A percentile compares a stretch with the other conserved stretches of the same genome.
Evolutionary conservation across 1,139 yeast species (phyloP).

Genomic region (Scheffersomyces segobiensis): DNA sequence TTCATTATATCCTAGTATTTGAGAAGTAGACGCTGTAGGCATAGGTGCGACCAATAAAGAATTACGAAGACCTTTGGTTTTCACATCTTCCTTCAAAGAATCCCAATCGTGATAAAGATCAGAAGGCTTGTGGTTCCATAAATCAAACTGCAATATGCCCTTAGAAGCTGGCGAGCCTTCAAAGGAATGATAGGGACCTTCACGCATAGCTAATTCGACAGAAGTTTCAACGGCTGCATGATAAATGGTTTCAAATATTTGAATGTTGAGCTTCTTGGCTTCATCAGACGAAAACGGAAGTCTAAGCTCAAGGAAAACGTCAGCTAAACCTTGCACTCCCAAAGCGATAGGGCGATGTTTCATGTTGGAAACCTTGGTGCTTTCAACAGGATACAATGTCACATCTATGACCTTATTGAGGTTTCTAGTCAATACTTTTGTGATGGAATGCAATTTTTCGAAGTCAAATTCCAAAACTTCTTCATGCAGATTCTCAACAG

Average conservation of each 20-base stretch:
- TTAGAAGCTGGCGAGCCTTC: conserved; percentile 81
- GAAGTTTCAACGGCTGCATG: conserved; percentile 86
- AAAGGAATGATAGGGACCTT: conserved; percentile 70
- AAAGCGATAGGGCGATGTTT: conserved; percentile 83
- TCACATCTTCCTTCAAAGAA: conserved; percentile 57
- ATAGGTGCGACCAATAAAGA: conserved; percentile 86
- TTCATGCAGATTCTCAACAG: conserved; percentile 47
- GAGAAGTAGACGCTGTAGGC: conserved; percentile 96
- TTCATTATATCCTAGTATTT: conserved; percentile 84
- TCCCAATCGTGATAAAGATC: conserved; percentile 75
- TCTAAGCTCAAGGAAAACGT: conserved; percentile 73
- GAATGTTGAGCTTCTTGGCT: conserved; percentile 71
- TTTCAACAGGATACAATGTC: conserved; percentile 74
- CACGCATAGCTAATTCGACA: conserved; percentile 63
- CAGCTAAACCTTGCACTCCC: conserved; percentile 92
- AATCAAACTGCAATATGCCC: conserved; percentile 75
- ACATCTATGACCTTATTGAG: conserved; percentile 77
- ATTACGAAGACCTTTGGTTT: conserved; percentile 71
- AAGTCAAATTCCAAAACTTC: conserved; percentile 60
- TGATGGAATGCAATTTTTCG: conserved; percentile 65
- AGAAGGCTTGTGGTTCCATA: conserved; percentile 78
- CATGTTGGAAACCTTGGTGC: conserved; percentile 68
- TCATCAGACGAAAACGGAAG: conserved; percentile 77
- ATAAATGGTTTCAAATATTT: conserved; percentile 86
- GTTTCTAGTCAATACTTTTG: conserved; percentile 74